A percentile compares a stretch with the other conserved stretches of the same genome.
Conservation (phyloP, 768 basidiomycete genomes). For the Leucogyrophana mollusca region DNA sequence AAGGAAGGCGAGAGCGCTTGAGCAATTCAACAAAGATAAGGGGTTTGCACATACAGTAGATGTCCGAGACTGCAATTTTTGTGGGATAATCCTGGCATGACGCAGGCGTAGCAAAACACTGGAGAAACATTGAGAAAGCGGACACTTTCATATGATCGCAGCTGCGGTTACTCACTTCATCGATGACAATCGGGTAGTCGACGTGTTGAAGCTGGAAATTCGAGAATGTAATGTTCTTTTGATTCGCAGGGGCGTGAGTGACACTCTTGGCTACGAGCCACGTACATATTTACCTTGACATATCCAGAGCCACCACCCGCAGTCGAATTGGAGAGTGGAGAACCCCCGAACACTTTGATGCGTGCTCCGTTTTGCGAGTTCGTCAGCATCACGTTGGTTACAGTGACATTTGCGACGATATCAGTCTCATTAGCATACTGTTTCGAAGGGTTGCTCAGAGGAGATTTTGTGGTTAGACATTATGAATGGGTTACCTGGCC, state of each 20-base stretch:
- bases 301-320: conserved; percentile 39
- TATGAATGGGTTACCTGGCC: conserved; percentile 28
- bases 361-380: conserved; percentile 44
- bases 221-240: neutral
- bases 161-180: conserved; percentile 17
- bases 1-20: neutral
- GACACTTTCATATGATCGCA: neutral
- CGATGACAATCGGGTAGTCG: conserved; percentile 39
- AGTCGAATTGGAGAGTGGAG: conserved; percentile 32
- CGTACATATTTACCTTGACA: conserved; percentile 18
- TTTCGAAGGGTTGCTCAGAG: neutral
- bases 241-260: too few species aligned
- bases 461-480: neutral
- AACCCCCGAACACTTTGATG: conserved; percentile 46
- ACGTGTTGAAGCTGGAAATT: conserved; percentile 28
- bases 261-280: too few species aligned
- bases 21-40: neutral
- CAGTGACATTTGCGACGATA: conserved; percentile 40
- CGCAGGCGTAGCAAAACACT: conserved; percentile 33
- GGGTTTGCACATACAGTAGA: conserved; percentile 28
- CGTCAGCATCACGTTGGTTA: conserved; percentile 37
- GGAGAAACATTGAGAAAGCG: neutral
- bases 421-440: conserved; percentile 34
- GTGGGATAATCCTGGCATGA: conserved; percentile 34
- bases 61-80: conserved; percentile 34